Conservation (phyloP, 1,139 yeast genomes). For the Candida albicans region DNA sequence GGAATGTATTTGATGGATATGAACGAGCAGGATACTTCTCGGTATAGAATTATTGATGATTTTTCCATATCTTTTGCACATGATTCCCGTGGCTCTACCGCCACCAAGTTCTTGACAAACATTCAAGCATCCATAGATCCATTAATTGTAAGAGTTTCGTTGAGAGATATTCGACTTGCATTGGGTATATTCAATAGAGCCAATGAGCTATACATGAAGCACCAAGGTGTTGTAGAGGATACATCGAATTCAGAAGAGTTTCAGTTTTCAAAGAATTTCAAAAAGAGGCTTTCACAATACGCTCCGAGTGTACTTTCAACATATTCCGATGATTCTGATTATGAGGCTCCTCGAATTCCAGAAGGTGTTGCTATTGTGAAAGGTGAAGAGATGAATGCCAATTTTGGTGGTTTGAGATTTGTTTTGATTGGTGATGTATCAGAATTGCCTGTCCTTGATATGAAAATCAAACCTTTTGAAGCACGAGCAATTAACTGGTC, state of each 20-base stretch:
- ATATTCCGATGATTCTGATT: conserved; percentile 23
- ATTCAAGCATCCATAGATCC: conserved; percentile 80
- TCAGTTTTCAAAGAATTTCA: conserved; percentile 62
- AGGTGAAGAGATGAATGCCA: conserved; percentile 72
- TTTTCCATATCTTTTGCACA: conserved; percentile 76
- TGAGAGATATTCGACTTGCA: conserved; percentile 85
- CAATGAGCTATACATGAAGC: conserved; percentile 49
- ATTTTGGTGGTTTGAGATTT: conserved; percentile 78
- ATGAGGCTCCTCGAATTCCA: conserved; percentile 8
- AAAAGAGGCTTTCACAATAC: conserved; percentile 55
- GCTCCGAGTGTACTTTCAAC: conserved; percentile 65
- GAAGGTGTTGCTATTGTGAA: conserved; percentile 47
- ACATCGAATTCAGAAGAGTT: conserved; percentile 27
- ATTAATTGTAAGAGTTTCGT: conserved; percentile 72
- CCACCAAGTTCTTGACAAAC: conserved; percentile 56
- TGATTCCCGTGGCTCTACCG: conserved; percentile 68
- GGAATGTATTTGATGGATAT: conserved; percentile 86
- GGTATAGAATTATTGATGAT: conserved; percentile 81
- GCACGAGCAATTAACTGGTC: conserved; percentile 85
- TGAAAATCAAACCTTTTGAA: conserved; percentile 74
- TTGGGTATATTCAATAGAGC: conserved; percentile 72
- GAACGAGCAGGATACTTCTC: conserved; percentile 59
- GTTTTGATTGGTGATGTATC: conserved; percentile 92
- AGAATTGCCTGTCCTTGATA: conserved; percentile 87
- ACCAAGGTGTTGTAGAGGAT: conserved; percentile 21